Percentiles rank a stretch among this genome's conserved stretches.
Conservation (phyloP, 2,329 filamentous ascomycete genomes). For the Remersonia thermophila region DNA sequence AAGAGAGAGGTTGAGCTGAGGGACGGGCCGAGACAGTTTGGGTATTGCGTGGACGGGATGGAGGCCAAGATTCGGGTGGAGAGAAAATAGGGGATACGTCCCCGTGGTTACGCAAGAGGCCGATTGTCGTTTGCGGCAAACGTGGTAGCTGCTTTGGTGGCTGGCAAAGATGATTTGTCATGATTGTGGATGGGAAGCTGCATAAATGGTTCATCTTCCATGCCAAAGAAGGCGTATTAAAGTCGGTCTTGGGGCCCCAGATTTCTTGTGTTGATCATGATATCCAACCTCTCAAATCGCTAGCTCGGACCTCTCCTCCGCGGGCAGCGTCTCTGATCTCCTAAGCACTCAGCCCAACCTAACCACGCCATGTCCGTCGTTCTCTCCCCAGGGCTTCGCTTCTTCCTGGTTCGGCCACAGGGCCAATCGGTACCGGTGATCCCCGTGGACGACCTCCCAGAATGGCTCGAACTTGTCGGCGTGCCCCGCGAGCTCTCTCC, state of each 20-base stretch:
- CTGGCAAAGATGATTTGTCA: too few species aligned
- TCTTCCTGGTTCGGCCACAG: slow-evolving; percentile 35
- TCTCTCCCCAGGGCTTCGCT: slow-evolving; percentile 20
- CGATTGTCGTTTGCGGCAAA: too few species aligned
- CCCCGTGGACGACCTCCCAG: slow-evolving; percentile 39
- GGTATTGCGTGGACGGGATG: slow-evolving; percentile 66
- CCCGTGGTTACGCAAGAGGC: too few species aligned
- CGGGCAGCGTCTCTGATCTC: not conserved
- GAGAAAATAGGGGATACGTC: slow-evolving; percentile 22
- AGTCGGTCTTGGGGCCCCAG: too few species aligned
- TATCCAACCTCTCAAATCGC: too few species aligned
- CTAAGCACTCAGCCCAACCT: not conserved
- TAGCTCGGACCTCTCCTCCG: too few species aligned
- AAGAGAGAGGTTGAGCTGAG: slow-evolving; percentile 68
- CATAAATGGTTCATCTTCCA: too few species aligned
- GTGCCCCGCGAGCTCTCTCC: slow-evolving; percentile 30
- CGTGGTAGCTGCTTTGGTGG: too few species aligned
- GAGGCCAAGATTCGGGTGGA: slow-evolving; percentile 64
- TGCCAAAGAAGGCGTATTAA: too few species aligned
- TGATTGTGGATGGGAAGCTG: too few species aligned
- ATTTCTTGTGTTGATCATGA: too few species aligned
- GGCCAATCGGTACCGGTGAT: slow-evolving; percentile 37
- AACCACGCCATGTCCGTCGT: slow-evolving; percentile 15
- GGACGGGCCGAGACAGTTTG: slow-evolving; percentile 68
- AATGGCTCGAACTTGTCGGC: slow-evolving; percentile 31